Evolutionary conservation across 345 rosid species (phyloP).

Genomic region (Capsella bursapastoris): DNA sequence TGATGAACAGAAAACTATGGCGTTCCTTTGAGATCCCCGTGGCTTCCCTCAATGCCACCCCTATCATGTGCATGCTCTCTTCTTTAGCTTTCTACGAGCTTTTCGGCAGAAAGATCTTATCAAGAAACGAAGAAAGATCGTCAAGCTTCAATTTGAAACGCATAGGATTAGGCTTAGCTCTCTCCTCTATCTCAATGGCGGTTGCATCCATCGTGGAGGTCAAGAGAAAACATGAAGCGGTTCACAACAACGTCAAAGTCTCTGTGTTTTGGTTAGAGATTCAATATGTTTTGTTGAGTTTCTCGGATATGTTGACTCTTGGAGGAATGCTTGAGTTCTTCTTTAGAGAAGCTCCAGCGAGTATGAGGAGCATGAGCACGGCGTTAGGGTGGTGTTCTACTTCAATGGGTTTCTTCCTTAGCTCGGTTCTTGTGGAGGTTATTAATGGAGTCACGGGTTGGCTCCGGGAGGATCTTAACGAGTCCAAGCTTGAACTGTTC

Average conservation of each 20-base stretch:
- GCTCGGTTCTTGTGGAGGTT: constrained; percentile 50
- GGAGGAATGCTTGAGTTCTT: constrained; percentile 76
- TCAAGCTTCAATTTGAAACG: constrained; percentile 51
- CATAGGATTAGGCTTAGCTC: constrained; percentile 57
- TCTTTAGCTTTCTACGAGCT: constrained; percentile 53
- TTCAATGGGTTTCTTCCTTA: constrained; percentile 60
- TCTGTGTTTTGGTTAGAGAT: constrained; percentile 63
- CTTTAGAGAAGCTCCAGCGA: constrained; percentile 56
- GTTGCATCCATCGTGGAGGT: constrained; percentile 55
- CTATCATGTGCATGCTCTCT: constrained; percentile 53
- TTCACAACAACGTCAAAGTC: constrained; percentile 25
- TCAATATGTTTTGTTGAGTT: constrained; percentile 57
- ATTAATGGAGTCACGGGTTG: constrained; percentile 52
- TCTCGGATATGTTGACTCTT: constrained; percentile 62
- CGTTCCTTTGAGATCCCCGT: constrained; percentile 54
- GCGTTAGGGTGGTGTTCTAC: constrained; percentile 67
- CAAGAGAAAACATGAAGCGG: constrained; percentile 46
- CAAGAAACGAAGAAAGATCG: background rate
- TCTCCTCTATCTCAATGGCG: constrained; percentile 58
- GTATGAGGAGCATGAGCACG: constrained; percentile 58
- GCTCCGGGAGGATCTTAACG: constrained; percentile 56
- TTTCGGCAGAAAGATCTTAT: background rate
- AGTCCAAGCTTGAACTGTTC: constrained; percentile 52
- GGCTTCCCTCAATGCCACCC: constrained; percentile 53
- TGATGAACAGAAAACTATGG: constrained; percentile 52